Evolutionary conservation across 169 alveolate genomes (phyloP), one percentile per base, ranked within the genome.

Genomic region (Eimeria falciformis): DNA sequence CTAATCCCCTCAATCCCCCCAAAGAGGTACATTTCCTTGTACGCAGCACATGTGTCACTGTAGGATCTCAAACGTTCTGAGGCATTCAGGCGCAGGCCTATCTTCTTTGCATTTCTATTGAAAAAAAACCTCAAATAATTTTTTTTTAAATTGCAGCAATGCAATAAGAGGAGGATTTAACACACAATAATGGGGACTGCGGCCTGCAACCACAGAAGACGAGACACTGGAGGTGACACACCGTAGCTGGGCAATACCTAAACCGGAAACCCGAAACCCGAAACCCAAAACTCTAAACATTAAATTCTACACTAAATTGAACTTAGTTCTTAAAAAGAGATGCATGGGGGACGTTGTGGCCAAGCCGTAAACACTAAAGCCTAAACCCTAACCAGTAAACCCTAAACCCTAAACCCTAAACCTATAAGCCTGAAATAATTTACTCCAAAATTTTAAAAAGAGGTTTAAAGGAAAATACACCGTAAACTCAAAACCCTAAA

Each of bases 381-480:
- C 21, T 21, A 55, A 27, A 71, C 83, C 84, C 86, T 75, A 69
- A 75, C 29, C 62, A 29, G 66, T 65, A 86, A 68, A 47, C 81
- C 65, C 53, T 45, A 40, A 23, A 65, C 71, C 69, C 91, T 65
- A 58, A 84, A 84, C 53, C 71, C 83, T 53, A 85, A 62, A 45
- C 65, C 33, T n/a, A 27, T 45, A 45, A n/a, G 29, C 84, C 9
- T 58, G 21, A n/a, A n/a, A n/a, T n/a, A n/a, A n/a, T n/a, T n/a
- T n/a, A n/a, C n/a, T n/a, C n/a, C n/a, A n/a, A n/a, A n/a, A n/a
- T n/a, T n/a, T n/a, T n/a, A n/a, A n/a, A n/a, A n/a, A n/a, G n/a
- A n/a, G n/a, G n/a, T n/a, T n/a, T n/a, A n/a, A n/a, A n/a, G n/a
- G n/a, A n/a, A n/a, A 9, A 50, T 33, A 68, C 1, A 65, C 75